These are phyloP conservation scores for Pestalotiopsis sp. DNA, from an alignment of 2,329 filamentous ascomycete genomes.

Conservation along the genomic window DNA sequence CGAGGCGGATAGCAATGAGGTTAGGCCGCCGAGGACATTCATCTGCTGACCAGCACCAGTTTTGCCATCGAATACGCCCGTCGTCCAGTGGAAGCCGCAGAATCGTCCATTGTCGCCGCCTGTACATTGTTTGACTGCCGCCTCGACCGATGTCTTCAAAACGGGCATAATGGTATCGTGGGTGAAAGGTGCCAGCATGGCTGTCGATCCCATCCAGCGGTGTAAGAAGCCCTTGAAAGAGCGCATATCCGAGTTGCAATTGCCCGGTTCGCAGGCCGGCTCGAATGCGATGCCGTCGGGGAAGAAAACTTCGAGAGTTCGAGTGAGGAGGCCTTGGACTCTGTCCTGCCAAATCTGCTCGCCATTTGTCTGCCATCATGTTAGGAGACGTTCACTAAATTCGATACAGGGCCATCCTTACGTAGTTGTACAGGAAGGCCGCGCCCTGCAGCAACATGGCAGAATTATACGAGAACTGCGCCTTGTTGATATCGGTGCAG, in stretches of 20 bases:
- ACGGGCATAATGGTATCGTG: constrained; percentile 57
- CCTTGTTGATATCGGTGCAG: constrained; percentile 63
- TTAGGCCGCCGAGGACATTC: constrained; percentile 56
- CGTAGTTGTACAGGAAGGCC: constrained; percentile 70
- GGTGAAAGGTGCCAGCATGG: constrained; percentile 65
- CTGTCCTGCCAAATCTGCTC: constrained; percentile 57
- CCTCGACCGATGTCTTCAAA: constrained; percentile 59
- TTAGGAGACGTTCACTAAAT: neutral
- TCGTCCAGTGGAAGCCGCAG: constrained; percentile 67
- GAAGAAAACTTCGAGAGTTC: constrained; percentile 55
- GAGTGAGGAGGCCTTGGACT: constrained; percentile 57
- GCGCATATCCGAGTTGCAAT: constrained; percentile 72
- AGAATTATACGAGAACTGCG: constrained; percentile 70
- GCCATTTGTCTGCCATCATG: constrained; percentile 50
- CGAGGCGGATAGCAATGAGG: constrained; percentile 38
- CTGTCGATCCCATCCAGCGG: constrained; percentile 64
- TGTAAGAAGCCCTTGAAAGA: constrained; percentile 74
- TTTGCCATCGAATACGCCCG: constrained; percentile 41
- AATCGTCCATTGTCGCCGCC: constrained; percentile 59
- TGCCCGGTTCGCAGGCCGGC: constrained; percentile 64
- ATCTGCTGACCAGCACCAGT: constrained; percentile 60
- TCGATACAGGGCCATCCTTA: constrained; percentile 31
- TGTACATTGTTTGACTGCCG: constrained; percentile 64
- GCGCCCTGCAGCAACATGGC: constrained; percentile 64
- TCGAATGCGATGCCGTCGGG: constrained; percentile 65